Conservation (phyloP, 2,329 filamentous ascomycete genomes). For the Xylaria hypoxylon region DNA sequence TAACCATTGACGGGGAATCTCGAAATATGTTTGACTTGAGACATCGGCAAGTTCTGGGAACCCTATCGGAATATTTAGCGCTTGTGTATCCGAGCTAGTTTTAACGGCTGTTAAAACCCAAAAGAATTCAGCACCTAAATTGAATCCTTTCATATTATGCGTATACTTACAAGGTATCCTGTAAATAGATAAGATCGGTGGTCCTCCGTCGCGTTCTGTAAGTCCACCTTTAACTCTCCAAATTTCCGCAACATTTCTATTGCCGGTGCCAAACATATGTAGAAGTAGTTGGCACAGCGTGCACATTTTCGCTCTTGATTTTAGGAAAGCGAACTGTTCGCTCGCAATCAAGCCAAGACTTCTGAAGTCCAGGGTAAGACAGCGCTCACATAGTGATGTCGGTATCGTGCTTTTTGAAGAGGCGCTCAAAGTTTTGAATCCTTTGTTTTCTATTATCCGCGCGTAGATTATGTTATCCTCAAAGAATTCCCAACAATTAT, state of each 20-base stretch:
- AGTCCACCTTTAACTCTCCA: slow-evolving; percentile 25
- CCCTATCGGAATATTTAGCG: slow-evolving; percentile 14
- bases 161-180: slow-evolving; percentile 15
- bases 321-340: not conserved
- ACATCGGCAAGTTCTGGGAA: slow-evolving; percentile 9
- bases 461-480: not conserved
- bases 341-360: not conserved
- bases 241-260: not conserved
- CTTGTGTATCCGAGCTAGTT: not conserved
- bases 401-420: not conserved
- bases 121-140: not conserved
- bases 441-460: not conserved
- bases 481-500: slow-evolving; percentile 7
- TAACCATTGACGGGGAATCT: slow-evolving; percentile 35
- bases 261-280: not conserved
- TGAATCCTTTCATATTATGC: no score
- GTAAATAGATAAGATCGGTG: slow-evolving; percentile 20
- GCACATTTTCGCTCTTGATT: not conserved
- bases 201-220: not conserved
- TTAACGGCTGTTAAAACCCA: not conserved
- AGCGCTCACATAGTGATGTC: slow-evolving; percentile 15
- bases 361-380: slow-evolving; percentile 6
- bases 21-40: slow-evolving; percentile 26
- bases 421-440: not conserved
- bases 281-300: slow-evolving; percentile 14